These are phyloP conservation scores for Microsporum audouinii DNA, from an alignment of 2,329 filamentous ascomycete genomes.

Conservation along the genomic window DNA sequence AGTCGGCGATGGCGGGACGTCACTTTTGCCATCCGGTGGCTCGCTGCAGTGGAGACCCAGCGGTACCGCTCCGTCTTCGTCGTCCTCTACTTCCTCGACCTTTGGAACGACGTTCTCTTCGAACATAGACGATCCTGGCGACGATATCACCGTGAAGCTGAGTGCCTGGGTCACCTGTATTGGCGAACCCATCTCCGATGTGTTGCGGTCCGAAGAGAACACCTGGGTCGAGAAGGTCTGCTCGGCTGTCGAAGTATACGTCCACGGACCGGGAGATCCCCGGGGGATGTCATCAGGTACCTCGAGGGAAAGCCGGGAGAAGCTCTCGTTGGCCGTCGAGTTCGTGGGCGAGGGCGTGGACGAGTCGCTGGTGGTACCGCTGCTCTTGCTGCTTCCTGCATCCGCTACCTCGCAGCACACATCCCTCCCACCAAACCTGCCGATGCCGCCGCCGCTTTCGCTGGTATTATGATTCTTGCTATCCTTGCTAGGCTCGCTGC, in stretches of 20 bases:
- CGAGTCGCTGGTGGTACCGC: background rate
- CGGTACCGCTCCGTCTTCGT: conserved; percentile 30
- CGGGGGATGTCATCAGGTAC: conserved; percentile 27
- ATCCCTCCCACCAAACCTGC: conserved; percentile 18
- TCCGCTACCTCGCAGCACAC: conserved; percentile 2
- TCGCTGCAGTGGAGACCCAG: conserved; percentile 20
- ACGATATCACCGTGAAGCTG: conserved; percentile 20
- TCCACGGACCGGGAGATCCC: conserved; percentile 21
- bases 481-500: background rate
- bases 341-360: conserved; percentile 12
- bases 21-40: conserved; percentile 18
- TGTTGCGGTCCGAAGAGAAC: conserved; percentile 10
- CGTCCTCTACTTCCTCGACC: conserved; percentile 42
- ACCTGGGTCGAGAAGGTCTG: conserved; percentile 8
- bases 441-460: conserved; percentile 18
- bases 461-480: conserved; percentile 9
- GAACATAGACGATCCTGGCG: conserved; percentile 15
- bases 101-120: conserved; percentile 39
- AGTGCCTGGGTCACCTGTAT: conserved; percentile 12
- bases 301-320: conserved; percentile 24
- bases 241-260: conserved; percentile 9
- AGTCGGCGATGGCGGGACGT: conserved; percentile 12
- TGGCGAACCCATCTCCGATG: conserved; percentile 13
- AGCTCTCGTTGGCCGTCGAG: conserved; percentile 21
- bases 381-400: background rate